These are phyloP conservation scores for Mikania micrantha DNA, from an alignment of 129 eudicot species.

Conservation along the genomic window DNA sequence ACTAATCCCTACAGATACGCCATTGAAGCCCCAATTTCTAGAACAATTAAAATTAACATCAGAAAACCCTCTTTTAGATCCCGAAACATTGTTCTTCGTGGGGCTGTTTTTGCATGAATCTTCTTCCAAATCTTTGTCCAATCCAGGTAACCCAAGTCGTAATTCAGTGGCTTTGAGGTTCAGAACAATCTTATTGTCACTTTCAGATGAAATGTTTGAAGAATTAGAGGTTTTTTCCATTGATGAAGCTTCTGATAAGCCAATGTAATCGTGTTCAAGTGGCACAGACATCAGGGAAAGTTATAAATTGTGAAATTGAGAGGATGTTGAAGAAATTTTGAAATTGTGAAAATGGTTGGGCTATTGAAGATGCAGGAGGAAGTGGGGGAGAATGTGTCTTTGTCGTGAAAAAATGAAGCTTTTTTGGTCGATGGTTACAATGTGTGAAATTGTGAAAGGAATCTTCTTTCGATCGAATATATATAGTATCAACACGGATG, in stretches of 20 bases:
- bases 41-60: conserved; percentile 48
- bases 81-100: conserved; percentile 34
- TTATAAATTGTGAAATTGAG: neutral
- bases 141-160: conserved; percentile 92
- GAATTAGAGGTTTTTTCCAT: conserved; percentile 34
- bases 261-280: conserved; percentile 72
- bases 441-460: no score
- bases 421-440: neutral
- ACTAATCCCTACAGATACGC: conserved; percentile 35
- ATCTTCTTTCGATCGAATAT: no score
- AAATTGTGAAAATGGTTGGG: neutral
- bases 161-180: conserved; percentile 80
- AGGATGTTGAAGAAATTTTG: conserved; percentile 2
- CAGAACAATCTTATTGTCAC: conserved; percentile 24
- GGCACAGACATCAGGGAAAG: conserved; percentile 45
- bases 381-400: conserved; percentile 5
- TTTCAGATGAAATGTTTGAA: conserved; percentile 16
- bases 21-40: conserved; percentile 50
- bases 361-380: neutral
- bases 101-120: conserved; percentile 9
- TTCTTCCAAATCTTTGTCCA: conserved; percentile 37
- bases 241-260: conserved; percentile 46
- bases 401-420: neutral
- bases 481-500: no score
- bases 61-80: conserved; percentile 70